These are phyloP conservation scores for Saccharomycopsis sp. DNA, from an alignment of 805 yeast species.

Conservation along the genomic window DNA sequence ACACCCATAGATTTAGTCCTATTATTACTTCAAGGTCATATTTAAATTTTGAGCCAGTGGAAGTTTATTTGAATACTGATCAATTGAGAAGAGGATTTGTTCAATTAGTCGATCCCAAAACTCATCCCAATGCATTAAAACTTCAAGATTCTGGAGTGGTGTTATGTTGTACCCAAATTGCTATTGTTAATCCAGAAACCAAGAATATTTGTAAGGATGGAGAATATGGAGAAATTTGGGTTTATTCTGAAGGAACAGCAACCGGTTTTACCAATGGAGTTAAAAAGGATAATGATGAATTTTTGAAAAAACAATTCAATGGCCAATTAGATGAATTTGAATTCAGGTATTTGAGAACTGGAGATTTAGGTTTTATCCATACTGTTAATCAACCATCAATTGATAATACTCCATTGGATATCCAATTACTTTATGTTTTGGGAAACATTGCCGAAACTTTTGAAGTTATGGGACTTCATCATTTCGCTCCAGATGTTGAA, in stretches of 20 bases:
- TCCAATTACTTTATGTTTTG: slow-evolving; percentile 75
- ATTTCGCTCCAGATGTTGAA: slow-evolving; percentile 82
- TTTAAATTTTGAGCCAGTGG: slow-evolving; percentile 80
- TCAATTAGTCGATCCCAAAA: slow-evolving; percentile 65
- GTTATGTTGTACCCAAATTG: slow-evolving; percentile 87
- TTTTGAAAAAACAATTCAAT: slow-evolving; percentile 40
- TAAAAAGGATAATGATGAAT: slow-evolving; percentile 26
- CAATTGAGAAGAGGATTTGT: slow-evolving; percentile 87
- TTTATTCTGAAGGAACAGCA: slow-evolving; percentile 77
- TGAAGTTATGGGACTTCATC: slow-evolving; percentile 85
- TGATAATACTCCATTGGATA: slow-evolving; percentile 25
- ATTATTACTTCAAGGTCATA: slow-evolving; percentile 78
- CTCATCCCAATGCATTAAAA: slow-evolving; percentile 56
- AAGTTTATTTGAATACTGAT: slow-evolving; percentile 75
- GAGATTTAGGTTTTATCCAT: slow-evolving; percentile 89
- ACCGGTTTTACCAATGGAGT: slow-evolving; percentile 43
- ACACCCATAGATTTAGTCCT: slow-evolving; percentile 72
- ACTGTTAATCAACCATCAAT: slow-evolving; percentile 36
- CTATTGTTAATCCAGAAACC: slow-evolving; percentile 94
- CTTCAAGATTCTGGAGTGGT: slow-evolving; percentile 95
- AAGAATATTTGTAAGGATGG: slow-evolving; percentile 68
- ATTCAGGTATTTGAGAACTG: slow-evolving; percentile 70
- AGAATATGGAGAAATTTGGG: slow-evolving; percentile 97
- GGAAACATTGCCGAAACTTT: slow-evolving; percentile 82
- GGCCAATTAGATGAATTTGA: slow-evolving; percentile 59